A percentile compares a stretch with the other conserved stretches of the same genome.
Conservation (phyloP, 306 rosid genomes). For the Cucurbita pepo region DNA sequence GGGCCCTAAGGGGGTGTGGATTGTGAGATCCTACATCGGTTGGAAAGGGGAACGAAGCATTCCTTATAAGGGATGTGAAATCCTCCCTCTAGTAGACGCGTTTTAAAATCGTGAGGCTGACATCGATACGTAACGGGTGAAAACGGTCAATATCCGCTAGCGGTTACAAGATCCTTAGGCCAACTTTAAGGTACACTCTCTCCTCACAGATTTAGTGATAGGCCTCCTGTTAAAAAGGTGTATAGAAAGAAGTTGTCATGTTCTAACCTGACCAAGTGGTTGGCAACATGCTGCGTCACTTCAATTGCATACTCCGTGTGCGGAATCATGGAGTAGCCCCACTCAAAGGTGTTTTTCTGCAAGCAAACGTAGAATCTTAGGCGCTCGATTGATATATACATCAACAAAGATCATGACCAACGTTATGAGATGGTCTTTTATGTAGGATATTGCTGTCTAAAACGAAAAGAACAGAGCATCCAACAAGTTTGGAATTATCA, state of each 20-base stretch:
- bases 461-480: neutral
- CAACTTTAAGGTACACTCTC: neutral
- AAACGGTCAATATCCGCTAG: no score
- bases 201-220: neutral
- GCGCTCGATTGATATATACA: neutral
- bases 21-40: no score
- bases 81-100: no score
- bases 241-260: neutral
- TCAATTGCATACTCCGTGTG: slow-evolving; percentile 78
- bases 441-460: neutral
- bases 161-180: neutral
- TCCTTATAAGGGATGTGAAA: no score
- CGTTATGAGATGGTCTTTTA: neutral
- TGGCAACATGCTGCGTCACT: slow-evolving; percentile 59
- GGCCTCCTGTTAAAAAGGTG: neutral
- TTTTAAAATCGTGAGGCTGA: no score
- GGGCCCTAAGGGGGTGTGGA: no score
- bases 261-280: slow-evolving; percentile 73
- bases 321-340: slow-evolving; percentile 50
- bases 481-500: neutral
- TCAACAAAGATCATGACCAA: neutral
- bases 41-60: no score
- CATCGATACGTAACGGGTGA: no score
- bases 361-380: neutral
- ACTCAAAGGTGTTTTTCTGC: slow-evolving; percentile 88